Conservation (phyloP, 176 grass and related monocot genomes). For the Pharus latifolius region DNA sequence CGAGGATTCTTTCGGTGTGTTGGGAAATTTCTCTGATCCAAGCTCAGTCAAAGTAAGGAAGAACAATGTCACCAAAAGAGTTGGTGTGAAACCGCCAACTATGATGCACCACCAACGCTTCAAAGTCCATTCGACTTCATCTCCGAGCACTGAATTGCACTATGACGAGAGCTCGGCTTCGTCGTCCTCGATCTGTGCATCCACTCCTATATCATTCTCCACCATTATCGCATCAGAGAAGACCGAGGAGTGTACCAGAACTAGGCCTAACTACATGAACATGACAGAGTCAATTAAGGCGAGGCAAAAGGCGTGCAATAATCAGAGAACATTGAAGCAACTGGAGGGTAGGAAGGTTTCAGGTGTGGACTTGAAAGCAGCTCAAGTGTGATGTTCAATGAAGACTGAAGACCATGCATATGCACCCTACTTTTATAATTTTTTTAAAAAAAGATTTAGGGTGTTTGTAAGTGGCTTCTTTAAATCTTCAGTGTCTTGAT, state of each 20-base stretch:
- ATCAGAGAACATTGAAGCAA: conserved; percentile 15
- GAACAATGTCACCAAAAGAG: conserved; percentile 59
- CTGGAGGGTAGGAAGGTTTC: conserved; percentile 32
- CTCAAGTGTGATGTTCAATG: not conserved
- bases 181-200: conserved; percentile 59
- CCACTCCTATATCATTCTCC: conserved; percentile 54
- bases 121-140: conserved; percentile 50
- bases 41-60: conserved; percentile 56
- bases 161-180: conserved; percentile 76
- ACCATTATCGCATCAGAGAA: conserved; percentile 49
- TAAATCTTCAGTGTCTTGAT: conserved; percentile 19
- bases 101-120: conserved; percentile 16
- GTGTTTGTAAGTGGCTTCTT: conserved; percentile 12
- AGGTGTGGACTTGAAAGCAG: too few species aligned
- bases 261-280: conserved; percentile 83
- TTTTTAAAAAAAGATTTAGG: too few species aligned
- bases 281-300: conserved; percentile 90
- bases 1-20: conserved; percentile 27
- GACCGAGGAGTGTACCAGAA: conserved; percentile 19
- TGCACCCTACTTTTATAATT: conserved; percentile 8
- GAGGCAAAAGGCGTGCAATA: conserved; percentile 36
- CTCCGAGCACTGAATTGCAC: conserved; percentile 69
- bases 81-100: conserved; percentile 51
- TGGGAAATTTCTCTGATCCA: conserved; percentile 38
- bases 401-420: not conserved